These are phyloP conservation scores for Fusarium sp. DNA, from an alignment of 2,329 filamentous ascomycete genomes.

Conservation along the genomic window DNA sequence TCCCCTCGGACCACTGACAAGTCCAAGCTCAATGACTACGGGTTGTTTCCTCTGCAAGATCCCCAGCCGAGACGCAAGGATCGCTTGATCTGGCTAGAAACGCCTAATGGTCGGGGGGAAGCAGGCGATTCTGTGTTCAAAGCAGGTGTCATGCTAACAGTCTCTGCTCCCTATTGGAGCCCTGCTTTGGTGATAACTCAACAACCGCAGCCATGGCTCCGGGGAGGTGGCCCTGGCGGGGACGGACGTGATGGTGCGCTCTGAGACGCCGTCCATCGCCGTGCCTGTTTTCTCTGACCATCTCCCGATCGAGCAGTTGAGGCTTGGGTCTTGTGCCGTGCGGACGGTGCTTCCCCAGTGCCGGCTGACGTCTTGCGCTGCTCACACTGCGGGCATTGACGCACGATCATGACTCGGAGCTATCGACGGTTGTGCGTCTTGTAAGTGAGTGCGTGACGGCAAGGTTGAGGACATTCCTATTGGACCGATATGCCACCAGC, in stretches of 20 bases:
- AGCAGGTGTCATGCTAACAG: conserved; percentile 29
- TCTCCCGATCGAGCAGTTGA: conserved; percentile 32
- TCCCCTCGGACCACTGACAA: conserved; percentile 37
- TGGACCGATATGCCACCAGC: conserved; percentile 28
- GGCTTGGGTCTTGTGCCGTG: conserved; percentile 36
- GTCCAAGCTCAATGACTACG: conserved; percentile 36
- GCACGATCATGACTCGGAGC: conserved; percentile 42
- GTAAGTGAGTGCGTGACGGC: conserved; percentile 35
- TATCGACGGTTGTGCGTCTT: conserved; percentile 13
- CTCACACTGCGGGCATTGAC: conserved; percentile 18
- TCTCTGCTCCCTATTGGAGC: conserved; percentile 23
- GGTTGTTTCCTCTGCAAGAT: conserved; percentile 35
- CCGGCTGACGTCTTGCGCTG: conserved; percentile 37
- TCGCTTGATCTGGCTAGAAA: conserved; percentile 37
- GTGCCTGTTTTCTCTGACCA: conserved; percentile 5
- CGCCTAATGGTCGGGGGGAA: conserved; percentile 19
- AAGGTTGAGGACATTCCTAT: conserved; percentile 38
- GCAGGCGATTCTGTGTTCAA: conserved; percentile 30
- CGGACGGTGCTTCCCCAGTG: conserved; percentile 24
- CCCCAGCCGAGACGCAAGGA: conserved; percentile 31
- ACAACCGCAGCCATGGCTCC: conserved; percentile 33
- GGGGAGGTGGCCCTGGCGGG: conserved; percentile 40
- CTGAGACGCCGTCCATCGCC: conserved; percentile 3
- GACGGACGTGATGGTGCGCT: conserved; percentile 39
- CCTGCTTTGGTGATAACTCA: conserved; percentile 19